Percentiles rank a stretch among this genome's conserved stretches.
Conservation (phyloP, 2,329 filamentous ascomycete species). For the Penicillium sp. region DNA sequence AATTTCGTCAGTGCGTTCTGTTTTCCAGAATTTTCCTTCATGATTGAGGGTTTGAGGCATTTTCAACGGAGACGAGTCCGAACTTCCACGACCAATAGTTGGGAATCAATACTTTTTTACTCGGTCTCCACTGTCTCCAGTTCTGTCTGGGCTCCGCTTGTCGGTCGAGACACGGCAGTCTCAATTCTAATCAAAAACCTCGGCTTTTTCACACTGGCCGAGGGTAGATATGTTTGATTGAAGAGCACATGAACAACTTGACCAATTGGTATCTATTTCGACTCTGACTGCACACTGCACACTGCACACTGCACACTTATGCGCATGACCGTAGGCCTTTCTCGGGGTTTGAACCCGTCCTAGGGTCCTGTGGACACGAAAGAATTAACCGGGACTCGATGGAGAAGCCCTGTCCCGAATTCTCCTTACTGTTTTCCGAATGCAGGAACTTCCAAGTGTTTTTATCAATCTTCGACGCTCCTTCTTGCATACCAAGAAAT, state of each 20-base stretch:
- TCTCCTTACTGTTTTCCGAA: background rate
- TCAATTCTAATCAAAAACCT: background rate
- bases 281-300: background rate
- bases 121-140: slow-evolving; percentile 1
- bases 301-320: background rate
- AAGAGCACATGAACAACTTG: no score
- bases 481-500: background rate
- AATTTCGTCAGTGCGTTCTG: background rate
- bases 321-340: background rate
- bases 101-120: background rate
- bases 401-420: background rate
- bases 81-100: background rate
- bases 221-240: no score
- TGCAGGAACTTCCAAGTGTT: background rate
- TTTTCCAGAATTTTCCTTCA: slow-evolving; percentile 7
- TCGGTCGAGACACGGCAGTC: background rate
- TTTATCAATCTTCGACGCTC: background rate
- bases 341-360: background rate
- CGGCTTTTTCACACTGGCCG: no score
- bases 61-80: background rate
- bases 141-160: background rate
- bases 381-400: background rate
- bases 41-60: slow-evolving; percentile 4
- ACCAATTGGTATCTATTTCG: background rate
- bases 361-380: background rate